Conservation (phyloP, 208 protist genomes). For the Sergeia podlipaevii region DNA sequence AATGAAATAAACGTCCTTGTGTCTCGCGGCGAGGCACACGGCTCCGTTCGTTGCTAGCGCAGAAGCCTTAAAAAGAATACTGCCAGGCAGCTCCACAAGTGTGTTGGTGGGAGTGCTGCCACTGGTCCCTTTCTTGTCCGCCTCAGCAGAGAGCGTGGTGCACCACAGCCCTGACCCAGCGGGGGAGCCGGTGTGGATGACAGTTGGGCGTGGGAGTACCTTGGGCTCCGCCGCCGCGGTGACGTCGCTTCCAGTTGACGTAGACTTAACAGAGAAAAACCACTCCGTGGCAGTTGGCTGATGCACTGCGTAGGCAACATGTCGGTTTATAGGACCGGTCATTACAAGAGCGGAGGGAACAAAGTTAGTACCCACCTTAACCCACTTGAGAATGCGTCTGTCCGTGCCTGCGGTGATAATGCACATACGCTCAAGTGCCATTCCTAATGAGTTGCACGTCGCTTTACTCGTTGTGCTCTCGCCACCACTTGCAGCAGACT, state of each 20-base stretch:
- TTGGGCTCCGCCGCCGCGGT: neutral
- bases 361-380: no score
- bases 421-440: no score
- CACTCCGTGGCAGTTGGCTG: slow-evolving; percentile 18
- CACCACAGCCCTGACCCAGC: no score
- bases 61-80: neutral
- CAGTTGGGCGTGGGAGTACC: slow-evolving; percentile 13
- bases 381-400: no score
- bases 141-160: no score
- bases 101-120: neutral
- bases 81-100: neutral
- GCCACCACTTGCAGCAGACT: neutral
- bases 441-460: no score
- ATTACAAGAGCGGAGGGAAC: no score
- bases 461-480: no score
- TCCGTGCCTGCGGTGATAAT: no score
- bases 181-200: no score
- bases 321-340: no score
- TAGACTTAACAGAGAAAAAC: slow-evolving; percentile 4
- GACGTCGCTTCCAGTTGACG: neutral
- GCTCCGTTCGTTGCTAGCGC: slow-evolving; percentile 8
- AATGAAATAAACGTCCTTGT: slow-evolving; percentile 24
- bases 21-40: slow-evolving; percentile 19
- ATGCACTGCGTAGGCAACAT: slow-evolving; percentile 23
- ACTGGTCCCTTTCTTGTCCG: no score